These are phyloP conservation scores for Xerophyta viscosa DNA, from an alignment of 106 monocot genomes.

Conservation along the genomic window DNA sequence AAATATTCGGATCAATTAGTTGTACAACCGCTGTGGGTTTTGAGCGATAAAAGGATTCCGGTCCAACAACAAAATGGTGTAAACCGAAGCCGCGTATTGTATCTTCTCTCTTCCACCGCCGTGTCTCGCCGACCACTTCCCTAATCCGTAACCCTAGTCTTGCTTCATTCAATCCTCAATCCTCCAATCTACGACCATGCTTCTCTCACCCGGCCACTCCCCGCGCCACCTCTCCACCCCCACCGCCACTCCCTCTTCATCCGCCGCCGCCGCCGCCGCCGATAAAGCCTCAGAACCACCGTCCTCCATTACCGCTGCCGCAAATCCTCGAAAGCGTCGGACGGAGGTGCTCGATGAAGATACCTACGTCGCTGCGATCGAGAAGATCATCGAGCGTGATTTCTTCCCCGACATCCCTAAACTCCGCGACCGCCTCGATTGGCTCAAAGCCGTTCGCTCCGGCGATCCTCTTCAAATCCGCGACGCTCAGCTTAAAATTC, in stretches of 20 bases:
- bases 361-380: slow-evolving; percentile 60
- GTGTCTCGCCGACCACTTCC: too few relatives aligned
- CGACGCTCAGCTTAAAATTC: slow-evolving; percentile 91
- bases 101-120: too few relatives aligned
- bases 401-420: slow-evolving; percentile 86
- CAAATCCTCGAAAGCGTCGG: slow-evolving; percentile 31
- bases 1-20: too few relatives aligned
- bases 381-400: slow-evolving; percentile 90
- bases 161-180: not conserved
- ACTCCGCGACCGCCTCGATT: slow-evolving; percentile 72
- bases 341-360: slow-evolving; percentile 60
- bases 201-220: slow-evolving; percentile 58
- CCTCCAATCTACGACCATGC: slow-evolving; percentile 26
- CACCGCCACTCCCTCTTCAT: slow-evolving; percentile 4
- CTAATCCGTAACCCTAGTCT: too few relatives aligned
- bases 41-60: too few relatives aligned
- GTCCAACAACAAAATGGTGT: too few relatives aligned
- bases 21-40: too few relatives aligned
- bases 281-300: slow-evolving; percentile 6
- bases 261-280: not conserved
- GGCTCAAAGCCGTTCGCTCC: slow-evolving; percentile 80
- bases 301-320: slow-evolving; percentile 11
- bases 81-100: too few relatives aligned
- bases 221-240: slow-evolving; percentile 37
- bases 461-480: slow-evolving; percentile 81